Evolutionary conservation across 306 rosid species (phyloP).

Genomic region (Fragaria ananassa): DNA sequence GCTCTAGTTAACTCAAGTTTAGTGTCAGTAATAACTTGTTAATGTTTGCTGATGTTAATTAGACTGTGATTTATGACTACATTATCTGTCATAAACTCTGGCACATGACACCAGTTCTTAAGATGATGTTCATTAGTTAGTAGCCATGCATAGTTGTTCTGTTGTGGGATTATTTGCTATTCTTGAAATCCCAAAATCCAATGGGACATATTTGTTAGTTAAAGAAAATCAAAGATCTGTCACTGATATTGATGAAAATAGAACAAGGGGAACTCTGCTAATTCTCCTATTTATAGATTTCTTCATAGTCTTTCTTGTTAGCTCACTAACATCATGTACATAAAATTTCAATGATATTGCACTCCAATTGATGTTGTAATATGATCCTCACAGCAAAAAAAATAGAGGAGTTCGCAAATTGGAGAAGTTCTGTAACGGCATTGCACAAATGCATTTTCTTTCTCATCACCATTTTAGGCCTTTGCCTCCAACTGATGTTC

Average conservation of each 20-base stretch:
- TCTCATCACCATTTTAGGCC: neutral
- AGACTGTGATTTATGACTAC: too few relatives aligned
- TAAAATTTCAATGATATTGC: too few relatives aligned
- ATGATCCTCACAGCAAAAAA: fast-evolving
- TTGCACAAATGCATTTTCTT: neutral
- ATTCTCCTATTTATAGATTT: neutral
- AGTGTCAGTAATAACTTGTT: too few relatives aligned
- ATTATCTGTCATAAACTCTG: neutral
- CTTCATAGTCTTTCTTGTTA: neutral
- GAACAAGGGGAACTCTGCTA: neutral
- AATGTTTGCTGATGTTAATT: too few relatives aligned
- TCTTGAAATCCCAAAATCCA: neutral
- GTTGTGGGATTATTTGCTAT: neutral
- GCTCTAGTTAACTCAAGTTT: too few relatives aligned
- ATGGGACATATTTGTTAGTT: neutral
- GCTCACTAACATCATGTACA: too few relatives aligned
- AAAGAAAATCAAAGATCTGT: neutral
- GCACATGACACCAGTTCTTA: neutral
- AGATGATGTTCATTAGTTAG: too few relatives aligned
- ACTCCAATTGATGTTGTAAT: too few relatives aligned
- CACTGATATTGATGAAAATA: neutral
- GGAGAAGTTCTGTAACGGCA: neutral
- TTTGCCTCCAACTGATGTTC: neutral
- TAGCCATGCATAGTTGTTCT: neutral
- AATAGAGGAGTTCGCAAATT: neutral